Evolutionary conservation across 2,329 filamentous ascomycete species (phyloP).

Genomic region (Aspergillus felis): DNA sequence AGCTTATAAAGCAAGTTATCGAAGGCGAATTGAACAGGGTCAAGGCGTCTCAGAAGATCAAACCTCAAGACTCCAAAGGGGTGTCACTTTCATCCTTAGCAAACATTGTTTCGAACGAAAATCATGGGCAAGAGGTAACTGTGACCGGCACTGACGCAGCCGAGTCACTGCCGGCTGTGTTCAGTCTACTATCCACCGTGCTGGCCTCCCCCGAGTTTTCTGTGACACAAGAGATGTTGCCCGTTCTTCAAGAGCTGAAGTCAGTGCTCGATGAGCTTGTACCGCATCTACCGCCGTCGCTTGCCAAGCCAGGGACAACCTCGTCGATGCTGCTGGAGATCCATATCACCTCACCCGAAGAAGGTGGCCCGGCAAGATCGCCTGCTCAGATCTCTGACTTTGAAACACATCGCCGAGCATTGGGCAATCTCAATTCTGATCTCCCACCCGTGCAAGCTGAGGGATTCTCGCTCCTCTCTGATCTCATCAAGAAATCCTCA

Average conservation of each 20-base stretch:
- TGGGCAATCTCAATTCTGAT: conserved; percentile 38
- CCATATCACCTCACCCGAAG: conserved; percentile 28
- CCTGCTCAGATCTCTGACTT: conserved; percentile 33
- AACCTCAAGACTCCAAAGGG: conserved; percentile 11
- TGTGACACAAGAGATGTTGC: conserved; percentile 25
- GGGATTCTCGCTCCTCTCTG: conserved; percentile 39
- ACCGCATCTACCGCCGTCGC: conserved; percentile 26
- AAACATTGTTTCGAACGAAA: conserved; percentile 27
- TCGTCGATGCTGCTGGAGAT: conserved; percentile 43
- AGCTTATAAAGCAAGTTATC: conserved; percentile 41
- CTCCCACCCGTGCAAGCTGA: conserved; percentile 43
- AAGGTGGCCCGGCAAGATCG: conserved; percentile 16
- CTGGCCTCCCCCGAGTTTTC: conserved; percentile 40
- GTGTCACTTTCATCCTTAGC: conserved; percentile 35
- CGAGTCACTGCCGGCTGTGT: conserved; percentile 38
- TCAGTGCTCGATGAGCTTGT: conserved; percentile 33
- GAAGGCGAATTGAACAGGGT: conserved; percentile 30
- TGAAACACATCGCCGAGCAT: conserved; percentile 38
- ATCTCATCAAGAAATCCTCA: conserved; percentile 37
- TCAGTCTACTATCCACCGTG: conserved; percentile 42
- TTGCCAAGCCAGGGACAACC: conserved; percentile 38
- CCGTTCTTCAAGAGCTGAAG: conserved; percentile 32
- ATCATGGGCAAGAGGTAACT: conserved; percentile 9
- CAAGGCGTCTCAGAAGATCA: conserved; percentile 3
- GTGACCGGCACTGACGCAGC: conserved; percentile 22